These are phyloP conservation scores for Saraca asoca DNA, from an alignment of 331 rosid species.

Conservation along the genomic window DNA sequence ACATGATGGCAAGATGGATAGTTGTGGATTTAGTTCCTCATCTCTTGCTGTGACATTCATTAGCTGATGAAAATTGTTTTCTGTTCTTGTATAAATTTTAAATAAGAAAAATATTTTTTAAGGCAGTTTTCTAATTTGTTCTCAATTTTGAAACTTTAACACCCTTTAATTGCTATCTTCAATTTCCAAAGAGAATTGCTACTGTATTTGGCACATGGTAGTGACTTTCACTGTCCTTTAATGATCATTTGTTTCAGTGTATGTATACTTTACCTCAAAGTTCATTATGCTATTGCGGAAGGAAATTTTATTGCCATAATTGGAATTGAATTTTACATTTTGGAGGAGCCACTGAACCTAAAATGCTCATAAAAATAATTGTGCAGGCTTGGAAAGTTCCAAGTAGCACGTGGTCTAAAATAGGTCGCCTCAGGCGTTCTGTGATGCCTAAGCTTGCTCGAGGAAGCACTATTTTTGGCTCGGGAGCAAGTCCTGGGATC, in stretches of 20 bases:
- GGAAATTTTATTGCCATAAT: neutral
- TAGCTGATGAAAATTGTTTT: neutral
- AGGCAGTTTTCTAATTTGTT: conserved; percentile 13
- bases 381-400: conserved; percentile 77
- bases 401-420: conserved; percentile 85
- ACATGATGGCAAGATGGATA: conserved; percentile 19
- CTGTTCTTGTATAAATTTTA: conserved; percentile 10
- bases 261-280: neutral
- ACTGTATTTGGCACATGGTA: conserved; percentile 6
- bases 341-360: conserved; percentile 24
- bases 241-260: neutral
- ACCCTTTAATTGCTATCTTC: conserved; percentile 19
- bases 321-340: conserved; percentile 19
- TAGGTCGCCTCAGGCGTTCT: conserved; percentile 89
- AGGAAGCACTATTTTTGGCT: conserved; percentile 66
- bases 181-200: conserved; percentile 25
- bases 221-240: conserved; percentile 4
- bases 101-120: neutral
- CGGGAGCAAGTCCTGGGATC: conserved; percentile 90
- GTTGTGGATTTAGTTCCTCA: conserved; percentile 28
- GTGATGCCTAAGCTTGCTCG: conserved; percentile 81
- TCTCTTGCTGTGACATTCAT: neutral
- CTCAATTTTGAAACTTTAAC: conserved; percentile 18
- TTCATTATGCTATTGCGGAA: conserved; percentile 6
- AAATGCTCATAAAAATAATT: conserved; percentile 16